Base-by-base conservation (phyloP, 2,329 filamentous ascomycete species). In the Colletotrichum lini region DNA sequence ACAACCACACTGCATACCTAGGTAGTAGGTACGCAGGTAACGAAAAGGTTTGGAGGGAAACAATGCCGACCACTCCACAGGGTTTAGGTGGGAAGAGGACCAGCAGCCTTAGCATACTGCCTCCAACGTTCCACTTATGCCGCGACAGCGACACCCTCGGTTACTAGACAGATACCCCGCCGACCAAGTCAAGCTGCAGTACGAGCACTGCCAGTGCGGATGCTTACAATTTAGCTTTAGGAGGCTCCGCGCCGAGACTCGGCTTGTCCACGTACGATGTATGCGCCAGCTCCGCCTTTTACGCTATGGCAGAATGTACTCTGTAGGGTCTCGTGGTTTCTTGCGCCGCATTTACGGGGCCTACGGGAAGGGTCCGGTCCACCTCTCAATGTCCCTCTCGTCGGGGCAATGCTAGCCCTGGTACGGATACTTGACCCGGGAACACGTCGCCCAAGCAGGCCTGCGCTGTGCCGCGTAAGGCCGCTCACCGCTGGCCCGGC, bases 361-460 rank as follows among this genome's bases (percentile, higher is more conserved):
- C 26, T 26, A 40, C 50, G 47, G 64, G 44, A 67, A 62, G 50
- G 57, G 56, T 50, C 50, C 50, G 64, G 64, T 57, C 64, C 50
- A 67, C 44, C 21, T 59, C n/a, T 21, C 42, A 45, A 52, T 15
- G 38, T 30, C 62, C 44, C 40, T 58, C 45, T 49, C 18, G 57
- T 68, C 65, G 64, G 45, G 38, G 45, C 57, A 50, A 71, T 70
- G 57, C 64, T 57, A 67, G 57, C 35, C 38, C 58, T 54, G 56
- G 60, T 52, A 26, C 26, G n/a, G n/a, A n/a, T 26, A 38, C 40
- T 18, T 66, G 16, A 26, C 16, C 35, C 50, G 35, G n/a, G 40
- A 67, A 70, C 64, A 70, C 56, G 67, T 70, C 56, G 63, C 42
- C 56, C 56, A n/a, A 61, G 35, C 15, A 30, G 52, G 40, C 10